Conservation (phyloP, 2,329 filamentous ascomycete species). For the Microascus cirrosus region DNA sequence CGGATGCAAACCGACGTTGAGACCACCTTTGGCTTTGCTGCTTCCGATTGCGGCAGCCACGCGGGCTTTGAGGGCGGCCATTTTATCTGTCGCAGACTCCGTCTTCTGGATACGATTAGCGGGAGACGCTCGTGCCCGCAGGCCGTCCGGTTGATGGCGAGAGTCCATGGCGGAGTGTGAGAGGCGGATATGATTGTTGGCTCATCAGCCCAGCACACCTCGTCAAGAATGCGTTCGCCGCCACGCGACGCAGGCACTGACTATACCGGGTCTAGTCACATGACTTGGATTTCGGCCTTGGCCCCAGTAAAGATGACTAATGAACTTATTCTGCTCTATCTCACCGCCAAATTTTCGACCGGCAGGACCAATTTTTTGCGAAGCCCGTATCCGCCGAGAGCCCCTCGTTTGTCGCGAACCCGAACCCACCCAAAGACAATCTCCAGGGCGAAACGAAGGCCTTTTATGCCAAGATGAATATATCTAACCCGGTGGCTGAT, state of each 20-base stretch:
- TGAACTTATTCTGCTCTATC: slow-evolving; percentile 23
- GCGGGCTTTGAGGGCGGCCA: slow-evolving; percentile 70
- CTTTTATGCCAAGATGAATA: slow-evolving; percentile 42
- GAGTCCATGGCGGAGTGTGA: not conserved
- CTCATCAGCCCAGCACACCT: too few relatives aligned
- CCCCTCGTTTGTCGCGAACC: not conserved
- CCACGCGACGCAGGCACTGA: too few relatives aligned
- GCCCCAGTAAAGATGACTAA: not conserved
- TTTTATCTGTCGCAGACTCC: slow-evolving; percentile 41
- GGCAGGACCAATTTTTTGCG: not conserved
- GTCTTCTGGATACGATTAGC: not conserved
- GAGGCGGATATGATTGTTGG: too few relatives aligned
- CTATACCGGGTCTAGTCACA: not conserved
- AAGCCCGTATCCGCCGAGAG: not conserved
- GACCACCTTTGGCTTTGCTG: slow-evolving; percentile 50
- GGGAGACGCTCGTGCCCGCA: not conserved
- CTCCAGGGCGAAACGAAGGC: not conserved
- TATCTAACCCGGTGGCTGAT: slow-evolving; percentile 73
- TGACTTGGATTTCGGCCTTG: not conserved
- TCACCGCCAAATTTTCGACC: slow-evolving; percentile 33
- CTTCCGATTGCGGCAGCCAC: slow-evolving; percentile 63
- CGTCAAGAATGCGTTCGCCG: too few relatives aligned
- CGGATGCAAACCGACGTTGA: slow-evolving; percentile 69
- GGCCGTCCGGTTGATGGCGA: not conserved
- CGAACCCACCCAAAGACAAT: not conserved